These are phyloP conservation scores for Nepenthes alata DNA, from an alignment of 179 eudicot species.

Conservation along the genomic window DNA sequence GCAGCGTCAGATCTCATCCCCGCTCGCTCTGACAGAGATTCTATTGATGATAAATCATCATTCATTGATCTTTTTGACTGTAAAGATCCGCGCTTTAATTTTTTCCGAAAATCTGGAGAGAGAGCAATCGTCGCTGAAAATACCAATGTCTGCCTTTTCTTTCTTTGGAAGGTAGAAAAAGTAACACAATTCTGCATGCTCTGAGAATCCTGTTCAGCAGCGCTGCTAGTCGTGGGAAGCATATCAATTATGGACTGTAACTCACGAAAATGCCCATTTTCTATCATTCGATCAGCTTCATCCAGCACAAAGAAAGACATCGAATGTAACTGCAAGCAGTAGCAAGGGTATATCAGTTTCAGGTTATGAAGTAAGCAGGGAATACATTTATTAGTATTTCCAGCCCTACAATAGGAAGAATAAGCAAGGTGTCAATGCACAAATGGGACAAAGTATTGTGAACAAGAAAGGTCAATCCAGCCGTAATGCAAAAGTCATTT, in stretches of 20 bases:
- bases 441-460: background rate
- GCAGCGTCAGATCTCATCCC: slow-evolving; percentile 95
- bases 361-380: background rate
- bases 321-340: slow-evolving; percentile 65
- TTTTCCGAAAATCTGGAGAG: slow-evolving; percentile 78
- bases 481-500: too few relatives aligned
- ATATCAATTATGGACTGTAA: slow-evolving; percentile 85
- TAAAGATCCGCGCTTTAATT: slow-evolving; percentile 67
- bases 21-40: slow-evolving; percentile 75
- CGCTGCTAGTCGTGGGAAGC: slow-evolving; percentile 52
- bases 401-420: background rate
- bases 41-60: slow-evolving; percentile 65
- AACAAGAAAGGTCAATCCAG: background rate
- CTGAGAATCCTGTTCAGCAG: slow-evolving; percentile 28
- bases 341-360: slow-evolving; percentile 10
- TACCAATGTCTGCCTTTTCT: slow-evolving; percentile 93
- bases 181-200: slow-evolving; percentile 54
- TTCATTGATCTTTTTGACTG: slow-evolving; percentile 28
- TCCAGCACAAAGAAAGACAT: slow-evolving; percentile 94
- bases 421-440: background rate
- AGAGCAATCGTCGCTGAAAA: slow-evolving; percentile 94
- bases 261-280: slow-evolving; percentile 87
- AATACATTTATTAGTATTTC: background rate
- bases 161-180: slow-evolving; percentile 50
- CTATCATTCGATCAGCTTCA: slow-evolving; percentile 98